Evolutionary conservation across 169 alveolate species (phyloP).

Genomic region (Plasmodium billcollinsi): DNA sequence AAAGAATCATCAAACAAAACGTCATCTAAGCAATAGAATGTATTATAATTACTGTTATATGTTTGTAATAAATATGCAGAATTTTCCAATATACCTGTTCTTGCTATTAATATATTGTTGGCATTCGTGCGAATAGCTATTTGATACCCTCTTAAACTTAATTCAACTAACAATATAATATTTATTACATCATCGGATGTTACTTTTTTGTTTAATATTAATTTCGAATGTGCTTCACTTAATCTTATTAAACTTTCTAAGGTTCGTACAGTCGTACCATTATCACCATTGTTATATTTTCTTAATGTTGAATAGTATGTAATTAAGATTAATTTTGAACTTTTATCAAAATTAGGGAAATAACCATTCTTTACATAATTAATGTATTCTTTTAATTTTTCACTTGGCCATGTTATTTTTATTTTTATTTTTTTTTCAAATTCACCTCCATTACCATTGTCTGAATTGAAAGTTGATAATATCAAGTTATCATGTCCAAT

Average conservation of each 20-base stretch:
- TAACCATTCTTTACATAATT: slow-evolving; percentile 71
- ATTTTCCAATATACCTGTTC: slow-evolving; percentile 43
- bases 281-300: slow-evolving; percentile 74
- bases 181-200: slow-evolving; percentile 87
- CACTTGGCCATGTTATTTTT: slow-evolving; percentile 58
- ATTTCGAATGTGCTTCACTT: slow-evolving; percentile 95
- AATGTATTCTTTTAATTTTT: slow-evolving; percentile 77
- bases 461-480: neutral
- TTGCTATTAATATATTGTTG: slow-evolving; percentile 42
- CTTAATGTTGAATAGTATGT: slow-evolving; percentile 77
- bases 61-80: slow-evolving; percentile 4
- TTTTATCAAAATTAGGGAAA: slow-evolving; percentile 73
- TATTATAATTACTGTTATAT: slow-evolving; percentile 19
- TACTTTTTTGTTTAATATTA: slow-evolving; percentile 86
- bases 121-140: slow-evolving; percentile 36
- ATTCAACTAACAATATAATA: slow-evolving; percentile 36
- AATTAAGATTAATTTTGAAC: slow-evolving; percentile 74
- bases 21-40: slow-evolving; percentile 55
- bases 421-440: neutral
- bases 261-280: slow-evolving; percentile 92
- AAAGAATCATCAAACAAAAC: slow-evolving; percentile 30
- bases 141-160: slow-evolving; percentile 64
- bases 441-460: neutral
- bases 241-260: slow-evolving; percentile 93
- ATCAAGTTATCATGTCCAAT: neutral